Percentiles rank a stretch among this genome's conserved stretches.
Conservation (phyloP, 169 alveolate species). For the Besnoitia besnoiti region DNA sequence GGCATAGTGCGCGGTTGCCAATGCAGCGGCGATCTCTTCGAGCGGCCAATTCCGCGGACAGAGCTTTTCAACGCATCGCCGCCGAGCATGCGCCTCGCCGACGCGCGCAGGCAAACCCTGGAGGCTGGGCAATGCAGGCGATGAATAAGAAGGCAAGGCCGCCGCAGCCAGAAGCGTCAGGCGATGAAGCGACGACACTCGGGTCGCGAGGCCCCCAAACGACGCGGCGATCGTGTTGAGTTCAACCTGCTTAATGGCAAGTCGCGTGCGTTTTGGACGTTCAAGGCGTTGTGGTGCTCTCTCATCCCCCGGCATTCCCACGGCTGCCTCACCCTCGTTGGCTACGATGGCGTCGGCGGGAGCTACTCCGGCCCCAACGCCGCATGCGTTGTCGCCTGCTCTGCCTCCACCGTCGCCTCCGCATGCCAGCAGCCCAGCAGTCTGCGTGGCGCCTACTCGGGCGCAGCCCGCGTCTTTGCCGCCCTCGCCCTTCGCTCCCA, state of each 20-base stretch:
- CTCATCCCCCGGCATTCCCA: no score
- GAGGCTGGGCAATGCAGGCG: background rate
- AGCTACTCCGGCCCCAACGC: no score
- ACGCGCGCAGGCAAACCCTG: background rate
- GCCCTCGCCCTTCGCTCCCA: no score
- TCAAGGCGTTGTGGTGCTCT: no score
- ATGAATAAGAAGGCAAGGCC: background rate
- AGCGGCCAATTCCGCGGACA: slow-evolving; percentile 31
- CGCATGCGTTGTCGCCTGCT: no score
- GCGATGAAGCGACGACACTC: slow-evolving; percentile 42
- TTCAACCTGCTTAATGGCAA: slow-evolving; percentile 61
- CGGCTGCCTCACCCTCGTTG: no score
- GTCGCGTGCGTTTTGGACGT: no score
- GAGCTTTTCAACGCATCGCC: background rate
- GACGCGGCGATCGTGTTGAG: slow-evolving; percentile 66
- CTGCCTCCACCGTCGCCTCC: no score
- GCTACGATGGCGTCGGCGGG: no score
- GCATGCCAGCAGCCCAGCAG: no score
- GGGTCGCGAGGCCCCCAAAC: slow-evolving; percentile 50
- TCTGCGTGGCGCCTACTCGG: no score
- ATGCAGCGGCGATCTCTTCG: background rate
- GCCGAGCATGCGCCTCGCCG: background rate
- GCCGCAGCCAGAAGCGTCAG: background rate
- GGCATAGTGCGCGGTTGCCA: background rate
- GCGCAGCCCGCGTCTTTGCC: no score